Conservation (phyloP, 208 protist species). For the Herpetomonas tarakana region DNA sequence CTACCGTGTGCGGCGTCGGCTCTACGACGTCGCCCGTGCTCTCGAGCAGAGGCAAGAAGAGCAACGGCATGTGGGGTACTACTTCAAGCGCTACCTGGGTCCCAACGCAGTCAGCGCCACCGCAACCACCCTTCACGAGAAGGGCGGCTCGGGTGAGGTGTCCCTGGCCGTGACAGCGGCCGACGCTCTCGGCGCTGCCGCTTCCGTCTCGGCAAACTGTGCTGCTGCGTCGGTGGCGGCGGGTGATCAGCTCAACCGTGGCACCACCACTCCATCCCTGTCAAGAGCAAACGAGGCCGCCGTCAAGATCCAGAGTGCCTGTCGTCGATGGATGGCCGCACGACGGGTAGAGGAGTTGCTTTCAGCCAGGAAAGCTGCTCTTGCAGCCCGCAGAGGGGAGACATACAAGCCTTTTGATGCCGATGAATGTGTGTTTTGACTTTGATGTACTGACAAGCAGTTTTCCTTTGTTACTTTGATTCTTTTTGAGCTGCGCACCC, state of each 20-base stretch:
- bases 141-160: neutral
- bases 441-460: conserved; percentile 1
- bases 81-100: conserved; percentile 1
- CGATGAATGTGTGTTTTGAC: conserved; percentile 15
- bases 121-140: neutral
- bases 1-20: conserved; percentile 19
- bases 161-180: neutral
- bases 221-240: too few species aligned
- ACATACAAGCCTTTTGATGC: conserved; percentile 15
- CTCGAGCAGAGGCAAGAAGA: neutral
- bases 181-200: neutral
- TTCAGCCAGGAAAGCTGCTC: neutral
- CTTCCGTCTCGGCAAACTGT: too few species aligned
- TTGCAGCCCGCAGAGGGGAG: conserved; percentile 11
- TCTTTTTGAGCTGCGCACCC: too few species aligned
- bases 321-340: conserved; percentile 1
- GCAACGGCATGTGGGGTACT: neutral
- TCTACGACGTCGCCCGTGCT: neutral
- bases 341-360: conserved; percentile 4
- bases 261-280: too few species aligned
- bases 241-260: too few species aligned
- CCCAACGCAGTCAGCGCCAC: neutral
- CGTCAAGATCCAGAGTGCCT: conserved; percentile 8
- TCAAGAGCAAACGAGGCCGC: conserved; percentile 5
- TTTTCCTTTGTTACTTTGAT: neutral